phyloP scores from a whole-genome alignment of 2,329 filamentous ascomycete genomes.

The Arthrobotrys sphaeroides region DNA sequence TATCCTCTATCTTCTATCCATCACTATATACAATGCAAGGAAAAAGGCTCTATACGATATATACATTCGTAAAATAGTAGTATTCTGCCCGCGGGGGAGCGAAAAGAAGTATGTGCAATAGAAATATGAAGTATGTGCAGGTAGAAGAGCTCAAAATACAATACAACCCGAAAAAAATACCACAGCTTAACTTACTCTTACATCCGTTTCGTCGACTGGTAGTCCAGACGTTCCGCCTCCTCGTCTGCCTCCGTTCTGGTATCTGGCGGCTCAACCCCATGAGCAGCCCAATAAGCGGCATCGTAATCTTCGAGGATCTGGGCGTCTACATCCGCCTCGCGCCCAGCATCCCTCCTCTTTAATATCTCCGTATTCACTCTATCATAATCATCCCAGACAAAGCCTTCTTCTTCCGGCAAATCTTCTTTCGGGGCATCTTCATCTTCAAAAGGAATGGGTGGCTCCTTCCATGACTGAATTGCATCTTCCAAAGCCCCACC shows the following conservation, averaged over 20 bases:
- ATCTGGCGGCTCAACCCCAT: background rate
- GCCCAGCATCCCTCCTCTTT: background rate
- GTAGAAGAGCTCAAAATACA: background rate
- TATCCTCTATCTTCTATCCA: background rate
- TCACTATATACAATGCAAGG: background rate
- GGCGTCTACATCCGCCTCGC: background rate
- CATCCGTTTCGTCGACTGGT: background rate
- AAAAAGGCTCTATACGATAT: background rate
- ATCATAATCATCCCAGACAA: constrained; percentile 10
- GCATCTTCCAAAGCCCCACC: constrained; percentile 23
- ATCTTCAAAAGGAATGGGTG: background rate
- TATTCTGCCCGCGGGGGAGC: background rate
- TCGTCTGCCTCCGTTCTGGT: background rate
- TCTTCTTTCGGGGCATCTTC: background rate
- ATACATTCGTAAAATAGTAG: background rate
- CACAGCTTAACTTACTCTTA: background rate
- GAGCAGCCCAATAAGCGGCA: background rate
- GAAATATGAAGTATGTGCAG: constrained; percentile 1
- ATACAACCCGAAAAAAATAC: constrained; percentile 6
- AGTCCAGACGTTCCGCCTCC: background rate
- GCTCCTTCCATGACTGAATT: constrained; percentile 15
- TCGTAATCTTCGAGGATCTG: background rate
- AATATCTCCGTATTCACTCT: constrained; percentile 1
- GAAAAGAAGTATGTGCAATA: constrained; percentile 1
- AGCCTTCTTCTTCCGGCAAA: constrained; percentile 17